A percentile compares a stretch with the other conserved stretches of the same genome.
phyloP scores from a whole-genome alignment of 2,329 filamentous ascomycete species.

The Sclerotinia borealis region DNA sequence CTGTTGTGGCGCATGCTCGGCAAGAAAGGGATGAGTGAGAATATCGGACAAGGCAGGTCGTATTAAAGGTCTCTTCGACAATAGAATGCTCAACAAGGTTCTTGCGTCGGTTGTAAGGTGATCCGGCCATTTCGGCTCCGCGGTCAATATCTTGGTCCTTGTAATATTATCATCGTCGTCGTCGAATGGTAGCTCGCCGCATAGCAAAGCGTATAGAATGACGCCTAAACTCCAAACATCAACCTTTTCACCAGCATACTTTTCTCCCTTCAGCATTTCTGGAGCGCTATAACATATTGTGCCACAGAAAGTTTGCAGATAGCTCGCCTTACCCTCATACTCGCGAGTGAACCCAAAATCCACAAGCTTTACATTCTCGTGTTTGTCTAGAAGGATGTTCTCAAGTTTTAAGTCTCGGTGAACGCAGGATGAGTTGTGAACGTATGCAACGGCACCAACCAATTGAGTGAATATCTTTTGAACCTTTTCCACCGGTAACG shows the following conservation, averaged over 20 bases:
- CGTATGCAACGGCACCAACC: constrained; percentile 89
- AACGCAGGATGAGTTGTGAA: constrained; percentile 91
- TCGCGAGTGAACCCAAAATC: constrained; percentile 98
- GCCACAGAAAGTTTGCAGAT: constrained; percentile 94
- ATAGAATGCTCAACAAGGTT: constrained; percentile 67
- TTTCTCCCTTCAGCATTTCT: constrained; percentile 97
- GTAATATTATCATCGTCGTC: constrained; percentile 90
- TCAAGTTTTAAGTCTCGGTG: constrained; percentile 96
- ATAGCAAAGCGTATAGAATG: constrained; percentile 75
- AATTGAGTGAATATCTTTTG: constrained; percentile 95
- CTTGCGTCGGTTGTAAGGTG: constrained; percentile 73
- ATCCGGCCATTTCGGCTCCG: constrained; percentile 81
- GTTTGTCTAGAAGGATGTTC: constrained; percentile 91
- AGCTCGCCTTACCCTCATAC: constrained; percentile 91
- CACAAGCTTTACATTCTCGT: constrained; percentile 95
- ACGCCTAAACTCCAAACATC: constrained; percentile 92
- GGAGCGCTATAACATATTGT: constrained; percentile 97
- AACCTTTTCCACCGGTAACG: constrained; percentile 76
- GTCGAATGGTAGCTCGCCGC: constrained; percentile 87
- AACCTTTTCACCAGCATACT: constrained; percentile 95
- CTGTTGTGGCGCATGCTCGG: constrained; percentile 80
- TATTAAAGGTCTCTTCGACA: constrained; percentile 84
- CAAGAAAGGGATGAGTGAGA: constrained; percentile 77
- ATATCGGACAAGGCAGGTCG: constrained; percentile 81
- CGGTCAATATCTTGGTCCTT: constrained; percentile 74